A percentile compares a stretch with the other conserved stretches of the same genome.
These are phyloP conservation scores for Fusarium transvaalense DNA, from an alignment of 2,329 filamentous ascomycete genomes.

Conservation along the genomic window DNA sequence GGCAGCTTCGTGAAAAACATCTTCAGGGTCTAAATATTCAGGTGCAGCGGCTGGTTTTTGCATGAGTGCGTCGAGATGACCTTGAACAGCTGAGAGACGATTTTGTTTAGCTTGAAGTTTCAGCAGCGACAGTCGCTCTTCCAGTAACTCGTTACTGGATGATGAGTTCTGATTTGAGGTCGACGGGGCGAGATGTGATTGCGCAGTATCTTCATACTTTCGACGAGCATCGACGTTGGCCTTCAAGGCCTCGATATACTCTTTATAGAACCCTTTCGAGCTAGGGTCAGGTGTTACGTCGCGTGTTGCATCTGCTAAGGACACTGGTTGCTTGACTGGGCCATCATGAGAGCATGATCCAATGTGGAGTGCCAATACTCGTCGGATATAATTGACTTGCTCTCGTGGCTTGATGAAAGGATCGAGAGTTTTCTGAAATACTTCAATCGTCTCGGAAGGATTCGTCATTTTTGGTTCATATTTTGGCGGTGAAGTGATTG, in stretches of 20 bases:
- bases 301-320: slow-evolving; percentile 59
- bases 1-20: slow-evolving; percentile 60
- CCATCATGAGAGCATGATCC: slow-evolving; percentile 60
- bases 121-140: slow-evolving; percentile 65
- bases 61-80: slow-evolving; percentile 63
- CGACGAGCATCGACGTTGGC: slow-evolving; percentile 65
- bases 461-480: slow-evolving; percentile 48
- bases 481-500: slow-evolving; percentile 29
- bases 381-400: slow-evolving; percentile 68
- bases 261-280: slow-evolving; percentile 62
- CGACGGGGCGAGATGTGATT: slow-evolving; percentile 36
- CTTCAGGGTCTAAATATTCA: slow-evolving; percentile 63
- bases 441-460: slow-evolving; percentile 51
- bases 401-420: slow-evolving; percentile 69
- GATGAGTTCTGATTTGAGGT: slow-evolving; percentile 38
- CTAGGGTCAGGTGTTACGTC: slow-evolving; percentile 54
- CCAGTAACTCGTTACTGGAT: slow-evolving; percentile 52
- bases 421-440: slow-evolving; percentile 60
- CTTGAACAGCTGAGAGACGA: slow-evolving; percentile 63
- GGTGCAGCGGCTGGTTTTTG: slow-evolving; percentile 65
- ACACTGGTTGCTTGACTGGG: slow-evolving; percentile 60
- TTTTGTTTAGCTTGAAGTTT: slow-evolving; percentile 66
- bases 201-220: slow-evolving; percentile 58
- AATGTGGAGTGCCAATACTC: slow-evolving; percentile 67
- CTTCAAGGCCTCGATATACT: slow-evolving; percentile 67